Evolutionary conservation across 495 filamentous ascomycete genomes (phyloP), one percentile per base, ranked within the genome.

Genomic region (Aspergillus asperescens): DNA sequence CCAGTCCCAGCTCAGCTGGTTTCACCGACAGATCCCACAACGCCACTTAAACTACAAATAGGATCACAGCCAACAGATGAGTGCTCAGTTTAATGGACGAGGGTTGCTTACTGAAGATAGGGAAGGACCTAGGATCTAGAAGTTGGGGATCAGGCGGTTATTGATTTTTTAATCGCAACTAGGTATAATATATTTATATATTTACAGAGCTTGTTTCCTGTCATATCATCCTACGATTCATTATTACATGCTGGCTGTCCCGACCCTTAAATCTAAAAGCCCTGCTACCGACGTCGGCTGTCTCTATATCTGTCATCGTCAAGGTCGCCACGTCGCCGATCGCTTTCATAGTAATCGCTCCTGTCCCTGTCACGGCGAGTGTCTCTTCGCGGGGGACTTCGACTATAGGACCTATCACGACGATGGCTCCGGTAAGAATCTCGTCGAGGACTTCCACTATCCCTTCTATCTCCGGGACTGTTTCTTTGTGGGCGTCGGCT

Each of bases 391-490:
- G 52, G 55, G 4, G 80, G 80, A 57, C 81, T 84, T 29, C 78
- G 70, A 58, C 81, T 84, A 48, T 76, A 59, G 25, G 75, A 74
- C 55, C 67, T 59, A 42, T 65, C 67, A 9, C 69, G 63, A 56
- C 59, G 61, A 12, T 55, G 58, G 29, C 50, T 51, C 22, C 63
- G 59, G 41, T 64, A 34, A 5, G 56, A 43, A 34, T 67, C 55
- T 54, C 64, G 62, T 34, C 57, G 47, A 42, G 78, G 79, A 59
- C 81, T 82, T 50, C 77, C 72, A 63, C 80, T 83, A 35, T 70
- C 52, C 50, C 68, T 66, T 49, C 66, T 50, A 23, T 63, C 63
- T n/a, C 65, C 60, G 38, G 56, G 52, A 22, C 55, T 61, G 23
- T 56, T 48, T 37, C 62, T 51, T 40, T 50, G 57, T 9, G 66